A percentile compares a stretch with the other conserved stretches of the same genome.
Evolutionary conservation across 805 yeast genomes (phyloP).

Genomic region (Millerozyma miso): DNA sequence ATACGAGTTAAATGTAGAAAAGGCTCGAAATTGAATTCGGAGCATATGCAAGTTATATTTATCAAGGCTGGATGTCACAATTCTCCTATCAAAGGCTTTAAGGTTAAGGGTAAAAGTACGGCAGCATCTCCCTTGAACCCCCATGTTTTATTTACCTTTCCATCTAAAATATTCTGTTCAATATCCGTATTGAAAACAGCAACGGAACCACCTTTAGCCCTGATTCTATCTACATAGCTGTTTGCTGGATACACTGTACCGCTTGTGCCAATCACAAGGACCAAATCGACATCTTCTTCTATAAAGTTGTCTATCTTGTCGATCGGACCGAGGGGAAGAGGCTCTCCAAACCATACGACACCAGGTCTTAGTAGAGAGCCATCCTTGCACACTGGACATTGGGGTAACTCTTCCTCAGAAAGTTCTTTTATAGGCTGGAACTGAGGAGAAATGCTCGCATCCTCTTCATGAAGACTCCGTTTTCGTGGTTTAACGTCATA

Average conservation of each 20-base stretch:
- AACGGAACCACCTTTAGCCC: constrained; percentile 69
- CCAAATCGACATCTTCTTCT: constrained; percentile 59
- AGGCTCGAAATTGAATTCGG: background rate
- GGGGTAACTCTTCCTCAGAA: constrained; percentile 54
- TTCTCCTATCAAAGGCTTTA: constrained; percentile 45
- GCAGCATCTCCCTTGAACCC: constrained; percentile 81
- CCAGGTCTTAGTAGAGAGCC: constrained; percentile 73
- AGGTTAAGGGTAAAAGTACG: constrained; percentile 59
- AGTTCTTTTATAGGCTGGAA: constrained; percentile 47
- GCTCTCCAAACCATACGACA: constrained; percentile 94
- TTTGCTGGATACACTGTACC: constrained; percentile 91
- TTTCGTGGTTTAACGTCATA: constrained; percentile 17
- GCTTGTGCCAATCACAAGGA: constrained; percentile 81
- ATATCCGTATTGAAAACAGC: constrained; percentile 79
- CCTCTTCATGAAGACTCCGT: constrained; percentile 6
- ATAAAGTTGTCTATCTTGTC: constrained; percentile 70
- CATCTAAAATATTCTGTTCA: constrained; percentile 40
- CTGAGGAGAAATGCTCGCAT: constrained; percentile 34
- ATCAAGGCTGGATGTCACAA: constrained; percentile 1
- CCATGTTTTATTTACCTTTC: constrained; percentile 50
- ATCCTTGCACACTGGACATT: constrained; percentile 69
- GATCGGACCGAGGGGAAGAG: constrained; percentile 60
- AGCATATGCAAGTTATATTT: background rate
- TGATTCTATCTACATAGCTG: constrained; percentile 78
- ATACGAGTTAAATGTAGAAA: too few species aligned